These are phyloP conservation scores for Inga oerstediana DNA, from an alignment of 306 rosid genomes.

Conservation along the genomic window DNA sequence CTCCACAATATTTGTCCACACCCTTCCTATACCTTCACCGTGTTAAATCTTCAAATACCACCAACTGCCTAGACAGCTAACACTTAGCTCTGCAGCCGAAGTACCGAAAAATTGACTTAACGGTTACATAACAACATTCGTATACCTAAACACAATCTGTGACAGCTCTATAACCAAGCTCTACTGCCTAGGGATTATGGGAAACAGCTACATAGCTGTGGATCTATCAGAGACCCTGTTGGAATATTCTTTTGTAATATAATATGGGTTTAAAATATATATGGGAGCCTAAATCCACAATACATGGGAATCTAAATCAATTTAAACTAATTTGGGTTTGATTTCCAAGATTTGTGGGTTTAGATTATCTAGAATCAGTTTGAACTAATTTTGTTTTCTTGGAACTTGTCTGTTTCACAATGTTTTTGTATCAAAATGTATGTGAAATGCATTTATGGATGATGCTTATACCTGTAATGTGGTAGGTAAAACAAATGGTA, in stretches of 20 bases:
- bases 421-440: neutral
- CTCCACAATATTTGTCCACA: too few species aligned
- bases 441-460: constrained; percentile 1
- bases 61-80: too few species aligned
- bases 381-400: constrained; percentile 4
- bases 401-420: neutral
- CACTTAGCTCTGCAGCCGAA: too few species aligned
- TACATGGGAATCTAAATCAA: constrained; percentile 8
- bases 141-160: neutral
- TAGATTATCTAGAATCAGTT: neutral
- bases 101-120: too few species aligned
- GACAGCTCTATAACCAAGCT: neutral
- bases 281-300: neutral
- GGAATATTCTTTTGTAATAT: constrained; percentile 17
- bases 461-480: constrained; percentile 19
- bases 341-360: neutral
- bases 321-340: neutral
- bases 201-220: neutral
- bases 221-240: neutral
- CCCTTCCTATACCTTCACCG: too few species aligned
- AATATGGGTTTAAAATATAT: neutral
- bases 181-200: neutral
- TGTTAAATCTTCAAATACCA: too few species aligned
- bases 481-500: constrained; percentile 81
- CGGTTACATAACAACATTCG: too few species aligned